Conservation (phyloP, 345 rosid genomes). For the Eucalyptus polyanthemos region DNA sequence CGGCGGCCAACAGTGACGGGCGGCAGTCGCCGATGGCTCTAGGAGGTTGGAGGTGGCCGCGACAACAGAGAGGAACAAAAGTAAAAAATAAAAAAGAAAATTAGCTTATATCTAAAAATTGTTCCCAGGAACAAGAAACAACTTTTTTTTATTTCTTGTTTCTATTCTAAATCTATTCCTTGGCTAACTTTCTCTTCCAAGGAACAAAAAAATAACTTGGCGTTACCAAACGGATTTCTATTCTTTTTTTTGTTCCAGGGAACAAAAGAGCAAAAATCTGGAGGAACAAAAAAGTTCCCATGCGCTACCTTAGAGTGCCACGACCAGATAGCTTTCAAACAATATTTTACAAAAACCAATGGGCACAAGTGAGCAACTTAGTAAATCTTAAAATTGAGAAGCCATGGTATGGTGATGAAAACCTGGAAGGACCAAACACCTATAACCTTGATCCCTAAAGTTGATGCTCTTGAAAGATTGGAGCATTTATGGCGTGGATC, state of each 20-base stretch:
- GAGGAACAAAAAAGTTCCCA: too few relatives aligned
- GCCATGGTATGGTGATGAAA: not conserved
- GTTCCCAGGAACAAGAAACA: accelerated
- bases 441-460: not conserved
- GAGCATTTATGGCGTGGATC: not conserved
- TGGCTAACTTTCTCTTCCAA: too few relatives aligned
- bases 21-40: accelerated
- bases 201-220: too few relatives aligned
- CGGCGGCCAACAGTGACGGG: accelerated
- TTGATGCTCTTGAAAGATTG: not conserved
- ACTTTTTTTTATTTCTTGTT: too few relatives aligned
- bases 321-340: not conserved
- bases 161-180: too few relatives aligned
- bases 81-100: too few relatives aligned
- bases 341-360: not conserved
- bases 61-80: too few relatives aligned
- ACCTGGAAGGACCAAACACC: not conserved
- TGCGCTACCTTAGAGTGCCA: not conserved
- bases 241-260: too few relatives aligned
- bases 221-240: too few relatives aligned
- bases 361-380: not conserved
- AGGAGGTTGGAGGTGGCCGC: accelerated
- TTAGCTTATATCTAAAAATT: too few relatives aligned
- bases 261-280: too few relatives aligned
- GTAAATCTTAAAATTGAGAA: not conserved